Evolutionary conservation across 2,329 filamentous ascomycete species (phyloP), one percentile per base, ranked within the genome.

Genomic region (Claviceps sp.): DNA sequence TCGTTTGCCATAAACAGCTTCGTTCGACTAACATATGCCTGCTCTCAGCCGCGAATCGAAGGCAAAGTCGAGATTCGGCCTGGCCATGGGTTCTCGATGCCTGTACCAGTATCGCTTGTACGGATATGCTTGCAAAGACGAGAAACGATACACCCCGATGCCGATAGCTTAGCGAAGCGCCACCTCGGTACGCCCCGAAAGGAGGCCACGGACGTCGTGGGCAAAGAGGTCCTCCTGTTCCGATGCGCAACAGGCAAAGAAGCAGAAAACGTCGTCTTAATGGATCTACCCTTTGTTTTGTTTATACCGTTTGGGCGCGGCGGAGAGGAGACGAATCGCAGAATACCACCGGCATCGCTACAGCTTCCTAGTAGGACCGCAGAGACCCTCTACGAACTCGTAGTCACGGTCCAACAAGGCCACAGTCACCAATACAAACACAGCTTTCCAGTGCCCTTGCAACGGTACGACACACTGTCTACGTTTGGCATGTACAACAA

Each of bases 401-500:
- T 97, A 52, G 93, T 98, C 50, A 95, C 86, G 50, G 85, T 98
- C 22, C 91, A 97, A 64, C 91, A 97, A 68, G 89, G 90, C 3
- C 84, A 85, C 60, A 81, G 82, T 60, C 82, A 87, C 56, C 89
- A 96, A 70, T 89, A 87, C 69, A 94, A 94, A 69, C 93, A 94
- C 68, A 75, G 82, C 4, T 96, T 96, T 60, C 88, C 93, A 1
- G 86, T 97, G 41, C 91, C 91, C 1, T 81, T 98, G 60, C 82
- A 88, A 59, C 80, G 93, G 64, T 98, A 97, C 72, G 93, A 98
- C 68, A 98, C 91, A 1, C 75, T 98, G 48, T 96, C 90, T 43
- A 97, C 93, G 1, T 98, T 98, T 71, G 93, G 93, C 69, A 97
- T 97, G 93, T 98, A 97, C 74, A 97, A 97, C 70, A 85, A 89